Base-by-base conservation (phyloP, 345 rosid genomes). In the Balakata baccata region DNA sequence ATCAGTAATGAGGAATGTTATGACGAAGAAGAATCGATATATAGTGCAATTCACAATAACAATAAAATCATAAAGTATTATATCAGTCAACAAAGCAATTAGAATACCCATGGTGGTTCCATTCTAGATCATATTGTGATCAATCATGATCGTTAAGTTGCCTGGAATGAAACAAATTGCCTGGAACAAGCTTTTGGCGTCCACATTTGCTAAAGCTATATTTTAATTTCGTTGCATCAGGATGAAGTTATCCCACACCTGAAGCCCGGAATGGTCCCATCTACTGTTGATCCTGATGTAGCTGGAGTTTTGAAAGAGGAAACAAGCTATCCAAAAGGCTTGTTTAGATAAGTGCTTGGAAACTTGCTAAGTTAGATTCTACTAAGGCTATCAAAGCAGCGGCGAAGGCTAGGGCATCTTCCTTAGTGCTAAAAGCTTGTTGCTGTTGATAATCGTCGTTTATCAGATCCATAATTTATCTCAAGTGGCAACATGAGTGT, bases 171-270 rank as follows among this genome's bases (percentile, higher is more conserved):
- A 37, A 14, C 12, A 20, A 46, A 17, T 59, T 71, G 29, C 38
- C 59, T 6, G 37, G 22, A 29, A 25, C 56, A 56, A n/a, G 56
- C 53, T 63, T 29, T 53, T 37, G 18, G 50, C 71, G 6, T 68
- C 13, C 22, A 43, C n/a, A 63, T 46, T 54, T 53, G 56, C 37
- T 58, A 29, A 45, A 51, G 56, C 6, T 34, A 59, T 43, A 34
- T 66, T 58, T 70, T 34, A 37, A 58, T 68, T 65, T 83, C 64
- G 50, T 22, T 53, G 49, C 71, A 50, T 59, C 86, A 95, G 99
- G 99, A 95, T 58, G 99, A 95, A 88, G 98, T 95, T 41, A 71
- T 91, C 69, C 98, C 99, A 52, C 99, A 95, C 85, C 81, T 92
- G 84, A 97, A 92, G 49, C 98, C 98, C 67, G 87, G 98, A 71